Percentiles rank a stretch among this genome's conserved stretches.
Evolutionary conservation across 2,329 filamentous ascomycete genomes (phyloP).

Genomic region (Phoma sp.): DNA sequence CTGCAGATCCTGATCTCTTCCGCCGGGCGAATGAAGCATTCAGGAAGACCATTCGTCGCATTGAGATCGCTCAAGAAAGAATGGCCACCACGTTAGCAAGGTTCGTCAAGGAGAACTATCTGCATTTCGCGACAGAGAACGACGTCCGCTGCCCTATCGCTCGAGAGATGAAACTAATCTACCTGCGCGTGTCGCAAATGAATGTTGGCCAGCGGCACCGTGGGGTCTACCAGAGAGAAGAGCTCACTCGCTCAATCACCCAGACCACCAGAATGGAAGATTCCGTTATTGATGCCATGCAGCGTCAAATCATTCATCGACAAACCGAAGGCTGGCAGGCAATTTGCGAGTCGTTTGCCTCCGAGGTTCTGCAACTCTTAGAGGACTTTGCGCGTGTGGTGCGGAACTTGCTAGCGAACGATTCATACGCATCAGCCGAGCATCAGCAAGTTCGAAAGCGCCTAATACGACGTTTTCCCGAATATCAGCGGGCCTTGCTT

Average conservation of each 20-base stretch:
- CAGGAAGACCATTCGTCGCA: background rate
- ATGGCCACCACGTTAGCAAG: too few relatives aligned
- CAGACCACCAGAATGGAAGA: too few relatives aligned
- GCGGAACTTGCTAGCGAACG: too few relatives aligned
- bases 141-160: slow-evolving; percentile 23
- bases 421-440: slow-evolving; percentile 2
- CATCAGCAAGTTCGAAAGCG: background rate
- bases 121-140: slow-evolving; percentile 19
- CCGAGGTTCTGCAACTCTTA: too few relatives aligned
- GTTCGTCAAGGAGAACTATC: background rate
- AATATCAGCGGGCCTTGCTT: too few relatives aligned
- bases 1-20: slow-evolving; percentile 5
- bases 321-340: too few relatives aligned
- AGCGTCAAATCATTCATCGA: too few relatives aligned
- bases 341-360: too few relatives aligned
- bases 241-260: background rate
- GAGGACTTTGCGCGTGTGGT: too few relatives aligned
- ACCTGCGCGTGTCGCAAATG: too few relatives aligned
- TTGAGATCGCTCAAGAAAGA: background rate
- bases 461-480: background rate
- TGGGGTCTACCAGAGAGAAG: background rate
- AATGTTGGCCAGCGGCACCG: too few relatives aligned
- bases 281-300: too few relatives aligned
- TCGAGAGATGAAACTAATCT: slow-evolving; percentile 2
- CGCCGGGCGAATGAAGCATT: background rate